Conservation (phyloP, 495 filamentous ascomycete genomes). For the Penicillium dipodomyicola region DNA sequence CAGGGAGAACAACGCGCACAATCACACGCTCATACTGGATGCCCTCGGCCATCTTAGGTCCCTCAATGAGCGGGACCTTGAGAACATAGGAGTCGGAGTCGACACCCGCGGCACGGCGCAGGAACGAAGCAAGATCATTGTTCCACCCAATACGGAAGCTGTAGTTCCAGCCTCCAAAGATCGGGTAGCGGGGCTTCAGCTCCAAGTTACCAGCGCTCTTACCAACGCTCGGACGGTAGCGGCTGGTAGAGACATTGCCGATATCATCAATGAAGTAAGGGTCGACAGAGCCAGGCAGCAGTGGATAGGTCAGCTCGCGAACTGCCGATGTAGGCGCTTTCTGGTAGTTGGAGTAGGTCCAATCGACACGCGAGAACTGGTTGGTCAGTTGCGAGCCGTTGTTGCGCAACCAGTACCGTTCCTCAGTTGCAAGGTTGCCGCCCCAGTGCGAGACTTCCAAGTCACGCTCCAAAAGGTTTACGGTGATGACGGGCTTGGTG, state of each 20-base stretch:
- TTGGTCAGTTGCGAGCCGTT: slow-evolving; percentile 76
- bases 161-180: slow-evolving; percentile 98
- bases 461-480: slow-evolving; percentile 75
- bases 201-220: slow-evolving; percentile 78
- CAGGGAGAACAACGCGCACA: slow-evolving; percentile 80
- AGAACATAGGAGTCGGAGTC: slow-evolving; percentile 69
- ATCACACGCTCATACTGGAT: slow-evolving; percentile 79
- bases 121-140: slow-evolving; percentile 70
- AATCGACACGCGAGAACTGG: slow-evolving; percentile 85
- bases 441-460: slow-evolving; percentile 97
- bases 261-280: slow-evolving; percentile 96
- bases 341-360: slow-evolving; percentile 69
- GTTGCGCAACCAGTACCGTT: slow-evolving; percentile 87
- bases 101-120: slow-evolving; percentile 57
- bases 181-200: slow-evolving; percentile 84
- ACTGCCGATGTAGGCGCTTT: slow-evolving; percentile 72
- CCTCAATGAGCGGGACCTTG: slow-evolving; percentile 94
- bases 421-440: slow-evolving; percentile 90
- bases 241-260: slow-evolving; percentile 92
- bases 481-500: slow-evolving; percentile 82
- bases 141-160: slow-evolving; percentile 96
- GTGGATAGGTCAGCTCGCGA: slow-evolving; percentile 75
- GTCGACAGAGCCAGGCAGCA: slow-evolving; percentile 72
- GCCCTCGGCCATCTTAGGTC: slow-evolving; percentile 79
- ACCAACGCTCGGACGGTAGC: slow-evolving; percentile 69